phyloP scores from a whole-genome alignment of 257 asterid genomes.

The Thymus quinquecostatus region DNA sequence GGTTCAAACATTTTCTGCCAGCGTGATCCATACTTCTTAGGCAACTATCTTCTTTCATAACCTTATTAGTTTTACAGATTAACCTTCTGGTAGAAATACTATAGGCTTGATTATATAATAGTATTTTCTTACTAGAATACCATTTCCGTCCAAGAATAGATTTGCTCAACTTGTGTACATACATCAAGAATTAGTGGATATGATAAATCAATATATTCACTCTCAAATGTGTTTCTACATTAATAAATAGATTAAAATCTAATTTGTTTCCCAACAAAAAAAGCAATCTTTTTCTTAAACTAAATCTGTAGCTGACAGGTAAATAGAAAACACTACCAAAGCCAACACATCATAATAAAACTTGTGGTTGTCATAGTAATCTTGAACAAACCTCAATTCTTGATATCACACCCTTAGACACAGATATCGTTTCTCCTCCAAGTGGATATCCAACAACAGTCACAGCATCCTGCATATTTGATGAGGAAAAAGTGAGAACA shows the following conservation, averaged over 20 bases:
- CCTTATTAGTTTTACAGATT: not conserved
- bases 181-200: too few relatives aligned
- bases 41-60: not conserved
- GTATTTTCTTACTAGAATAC: too few relatives aligned
- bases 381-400: conserved; percentile 82
- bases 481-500: not conserved
- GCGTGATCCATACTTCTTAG: not conserved
- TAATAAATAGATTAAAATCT: too few relatives aligned
- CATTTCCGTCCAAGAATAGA: too few relatives aligned
- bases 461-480: conserved; percentile 70
- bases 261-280: too few relatives aligned
- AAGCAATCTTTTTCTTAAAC: too few relatives aligned
- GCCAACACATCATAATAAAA: too few relatives aligned
- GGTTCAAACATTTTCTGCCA: not conserved
- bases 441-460: conserved; percentile 98
- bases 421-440: conserved; percentile 98
- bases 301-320: too few relatives aligned
- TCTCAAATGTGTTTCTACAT: too few relatives aligned
- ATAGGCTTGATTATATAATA: not conserved
- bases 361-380: not conserved
- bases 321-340: too few relatives aligned
- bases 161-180: too few relatives aligned
- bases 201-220: too few relatives aligned
- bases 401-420: conserved; percentile 95
- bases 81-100: not conserved